Conservation (phyloP, 345 rosid genomes). For the Triadica sebifera region DNA sequence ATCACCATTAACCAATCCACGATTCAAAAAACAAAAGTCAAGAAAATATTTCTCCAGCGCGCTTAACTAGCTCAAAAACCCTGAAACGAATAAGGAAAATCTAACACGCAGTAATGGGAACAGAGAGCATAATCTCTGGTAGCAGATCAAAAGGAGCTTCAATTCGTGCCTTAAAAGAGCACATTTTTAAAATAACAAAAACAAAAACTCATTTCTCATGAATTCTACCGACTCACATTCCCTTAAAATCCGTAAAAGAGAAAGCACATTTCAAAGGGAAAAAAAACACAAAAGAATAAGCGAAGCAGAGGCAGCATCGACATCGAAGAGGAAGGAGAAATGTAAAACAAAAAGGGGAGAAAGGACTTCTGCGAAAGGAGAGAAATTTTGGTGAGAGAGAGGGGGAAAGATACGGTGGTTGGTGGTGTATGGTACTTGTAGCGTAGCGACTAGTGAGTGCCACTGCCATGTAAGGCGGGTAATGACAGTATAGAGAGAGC, state of each 20-base stretch:
- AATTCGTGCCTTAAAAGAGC: not conserved
- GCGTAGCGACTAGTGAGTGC: not conserved
- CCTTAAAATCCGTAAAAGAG: not conserved
- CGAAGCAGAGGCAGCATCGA: not conserved
- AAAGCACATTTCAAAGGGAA: not conserved
- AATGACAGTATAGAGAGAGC: not conserved
- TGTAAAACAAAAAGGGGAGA: not conserved
- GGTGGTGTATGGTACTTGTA: not conserved
- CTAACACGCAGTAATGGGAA: not conserved
- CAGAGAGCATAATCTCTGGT: not conserved
- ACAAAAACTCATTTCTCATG: not conserved
- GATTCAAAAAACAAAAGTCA: not conserved
- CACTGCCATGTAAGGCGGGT: slow-evolving; percentile 16
- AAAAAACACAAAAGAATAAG: not conserved
- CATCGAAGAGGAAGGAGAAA: not conserved
- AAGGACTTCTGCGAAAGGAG: not conserved
- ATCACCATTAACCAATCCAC: slow-evolving; percentile 12
- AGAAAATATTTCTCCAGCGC: not conserved
- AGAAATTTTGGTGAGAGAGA: not conserved
- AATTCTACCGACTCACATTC: not conserved
- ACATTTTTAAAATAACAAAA: not conserved
- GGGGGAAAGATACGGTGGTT: slow-evolving; percentile 12
- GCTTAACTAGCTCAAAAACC: not conserved
- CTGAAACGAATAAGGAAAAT: not conserved
- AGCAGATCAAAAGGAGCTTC: not conserved